phyloP scores from a whole-genome alignment of 2,329 filamentous ascomycete genomes.

The Colletotrichum camelliae region DNA sequence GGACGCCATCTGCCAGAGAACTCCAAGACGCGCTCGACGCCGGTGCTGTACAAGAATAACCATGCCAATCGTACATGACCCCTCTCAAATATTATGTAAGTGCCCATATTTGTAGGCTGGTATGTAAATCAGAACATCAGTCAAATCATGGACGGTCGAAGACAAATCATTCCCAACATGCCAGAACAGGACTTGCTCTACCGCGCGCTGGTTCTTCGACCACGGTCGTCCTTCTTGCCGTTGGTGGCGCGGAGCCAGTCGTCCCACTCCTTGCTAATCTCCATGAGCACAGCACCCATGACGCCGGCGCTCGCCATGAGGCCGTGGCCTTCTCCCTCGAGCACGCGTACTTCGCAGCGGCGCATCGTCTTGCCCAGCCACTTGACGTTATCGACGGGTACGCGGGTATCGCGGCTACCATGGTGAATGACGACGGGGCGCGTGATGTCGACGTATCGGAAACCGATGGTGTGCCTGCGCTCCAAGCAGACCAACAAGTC shows the following conservation, averaged over 20 bases:
- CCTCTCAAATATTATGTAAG: not conserved
- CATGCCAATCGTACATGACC: not conserved
- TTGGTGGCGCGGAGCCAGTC: conserved; percentile 75
- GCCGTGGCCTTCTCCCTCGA: conserved; percentile 92
- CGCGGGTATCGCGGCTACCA: conserved; percentile 85
- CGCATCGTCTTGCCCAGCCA: conserved; percentile 97
- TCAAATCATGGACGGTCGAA: not conserved
- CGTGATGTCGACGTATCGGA: conserved; percentile 95
- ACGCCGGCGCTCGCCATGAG: conserved; percentile 93
- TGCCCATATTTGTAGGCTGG: not conserved
- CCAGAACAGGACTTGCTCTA: not conserved
- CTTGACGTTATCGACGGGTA: conserved; percentile 92
- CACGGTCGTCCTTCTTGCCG: conserved; percentile 17
- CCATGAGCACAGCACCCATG: conserved; percentile 93
- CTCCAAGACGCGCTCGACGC: not conserved
- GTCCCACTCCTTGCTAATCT: conserved; percentile 94
- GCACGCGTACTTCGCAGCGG: conserved; percentile 85
- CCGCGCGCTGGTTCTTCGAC: conserved; percentile 18
- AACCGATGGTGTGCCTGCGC: conserved; percentile 88
- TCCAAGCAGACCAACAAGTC: conserved; percentile 94
- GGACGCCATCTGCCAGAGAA: not conserved
- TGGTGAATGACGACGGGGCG: conserved; percentile 93
- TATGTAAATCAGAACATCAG: not conserved
- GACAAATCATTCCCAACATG: not conserved
- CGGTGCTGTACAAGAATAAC: not conserved